A percentile compares a stretch with the other conserved stretches of the same genome.
Conservation (phyloP, 2,329 filamentous ascomycete species). For the Decorospora gaudefroyi region DNA sequence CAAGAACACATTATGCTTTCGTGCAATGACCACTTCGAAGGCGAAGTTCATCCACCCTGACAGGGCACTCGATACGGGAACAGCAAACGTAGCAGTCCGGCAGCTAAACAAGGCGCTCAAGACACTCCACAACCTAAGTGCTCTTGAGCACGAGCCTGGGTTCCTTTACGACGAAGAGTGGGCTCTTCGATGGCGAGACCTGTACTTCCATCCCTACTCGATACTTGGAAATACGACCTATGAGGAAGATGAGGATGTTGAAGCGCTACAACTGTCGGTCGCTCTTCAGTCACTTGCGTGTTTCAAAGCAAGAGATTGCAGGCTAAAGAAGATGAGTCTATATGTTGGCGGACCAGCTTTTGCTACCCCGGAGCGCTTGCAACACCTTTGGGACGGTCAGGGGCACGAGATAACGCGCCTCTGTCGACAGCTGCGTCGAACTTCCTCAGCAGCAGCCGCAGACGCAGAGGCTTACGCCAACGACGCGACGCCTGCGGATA, state of each 20-base stretch:
- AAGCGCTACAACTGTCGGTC: constrained; percentile 10
- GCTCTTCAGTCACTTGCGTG: constrained; percentile 7
- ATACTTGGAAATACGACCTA: not conserved
- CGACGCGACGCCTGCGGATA: not conserved
- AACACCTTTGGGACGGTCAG: constrained; percentile 4
- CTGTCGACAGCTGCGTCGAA: not conserved
- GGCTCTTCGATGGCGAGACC: constrained; percentile 6
- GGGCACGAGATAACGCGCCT: not conserved
- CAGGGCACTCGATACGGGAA: not conserved
- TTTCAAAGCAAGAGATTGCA: not conserved
- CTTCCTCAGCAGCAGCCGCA: constrained; percentile 6
- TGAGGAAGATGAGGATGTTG: constrained; percentile 10
- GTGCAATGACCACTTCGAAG: too few relatives aligned
- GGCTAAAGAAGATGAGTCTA: constrained; percentile 6
- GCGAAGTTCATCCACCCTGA: not conserved
- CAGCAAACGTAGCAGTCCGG: not conserved
- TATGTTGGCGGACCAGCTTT: constrained; percentile 11
- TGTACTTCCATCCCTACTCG: constrained; percentile 2
- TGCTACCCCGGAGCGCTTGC: constrained; percentile 1
- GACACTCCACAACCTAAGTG: constrained; percentile 6
- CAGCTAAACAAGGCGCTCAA: constrained; percentile 5
- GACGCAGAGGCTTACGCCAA: constrained; percentile 1
- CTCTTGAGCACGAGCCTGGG: constrained; percentile 6
- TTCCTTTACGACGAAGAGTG: constrained; percentile 2
- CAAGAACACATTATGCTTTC: constrained; percentile 5